Percentiles rank a stretch among this genome's conserved stretches.
phyloP scores from a whole-genome alignment of 202 grass and related monocot genomes.

The Saccharum hybrid region DNA sequence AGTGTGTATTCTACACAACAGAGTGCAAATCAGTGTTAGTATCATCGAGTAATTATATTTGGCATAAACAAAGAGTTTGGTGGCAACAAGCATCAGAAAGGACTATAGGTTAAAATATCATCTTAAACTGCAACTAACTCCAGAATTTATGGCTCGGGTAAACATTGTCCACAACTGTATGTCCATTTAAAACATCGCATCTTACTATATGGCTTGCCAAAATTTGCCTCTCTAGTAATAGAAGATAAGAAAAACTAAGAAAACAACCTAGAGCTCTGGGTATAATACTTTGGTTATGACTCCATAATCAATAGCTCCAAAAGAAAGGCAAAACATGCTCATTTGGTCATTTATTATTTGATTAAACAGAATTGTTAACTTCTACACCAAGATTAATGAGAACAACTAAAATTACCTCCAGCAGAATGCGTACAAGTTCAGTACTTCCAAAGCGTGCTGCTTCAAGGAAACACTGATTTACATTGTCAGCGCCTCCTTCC shows the following conservation, averaged over 20 bases:
- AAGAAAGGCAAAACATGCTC: neutral
- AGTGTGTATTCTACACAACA: neutral
- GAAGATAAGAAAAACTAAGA: neutral
- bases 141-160: neutral
- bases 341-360: neutral
- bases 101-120: neutral
- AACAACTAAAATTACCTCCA: constrained; percentile 67
- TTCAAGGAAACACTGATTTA: constrained; percentile 84
- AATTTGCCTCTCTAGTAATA: neutral
- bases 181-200: neutral
- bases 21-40: neutral
- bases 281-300: constrained; percentile 8
- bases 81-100: neutral
- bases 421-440: constrained; percentile 81
- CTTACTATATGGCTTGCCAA: neutral
- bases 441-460: constrained; percentile 86
- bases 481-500: constrained; percentile 82
- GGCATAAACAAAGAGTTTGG: neutral
- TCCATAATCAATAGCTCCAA: neutral
- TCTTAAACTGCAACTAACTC: neutral
- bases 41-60: neutral
- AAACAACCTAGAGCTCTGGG: constrained; percentile 5
- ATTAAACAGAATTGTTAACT: constrained; percentile 2
- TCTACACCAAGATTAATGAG: neutral
- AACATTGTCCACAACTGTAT: neutral